Evolutionary conservation across 2,329 filamentous ascomycete species (phyloP).

Genomic region (Sordariomycetes sp.): DNA sequence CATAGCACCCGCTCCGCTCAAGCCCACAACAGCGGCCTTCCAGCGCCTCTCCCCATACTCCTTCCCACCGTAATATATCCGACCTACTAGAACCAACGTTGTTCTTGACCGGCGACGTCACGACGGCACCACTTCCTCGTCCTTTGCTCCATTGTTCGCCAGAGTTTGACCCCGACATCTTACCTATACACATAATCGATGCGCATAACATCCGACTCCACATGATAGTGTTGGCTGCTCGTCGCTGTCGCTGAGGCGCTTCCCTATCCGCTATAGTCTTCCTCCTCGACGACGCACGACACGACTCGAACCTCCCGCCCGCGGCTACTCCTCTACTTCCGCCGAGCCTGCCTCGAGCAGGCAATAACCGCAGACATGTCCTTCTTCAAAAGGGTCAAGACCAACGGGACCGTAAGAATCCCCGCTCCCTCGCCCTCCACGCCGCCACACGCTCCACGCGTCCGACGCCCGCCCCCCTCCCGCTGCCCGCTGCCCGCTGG

Average conservation of each 20-base stretch:
- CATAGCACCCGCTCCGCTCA: not conserved
- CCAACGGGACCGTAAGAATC: conserved; percentile 36
- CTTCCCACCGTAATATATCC: not conserved
- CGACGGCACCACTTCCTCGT: not conserved
- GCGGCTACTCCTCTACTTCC: not conserved
- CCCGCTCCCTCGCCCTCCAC: not conserved
- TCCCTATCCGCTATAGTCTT: not conserved
- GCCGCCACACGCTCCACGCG: not conserved
- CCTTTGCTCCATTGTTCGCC: not conserved
- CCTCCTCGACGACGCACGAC: not conserved
- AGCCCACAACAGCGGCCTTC: not conserved
- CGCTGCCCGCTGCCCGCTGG: not conserved
- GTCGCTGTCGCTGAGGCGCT: not conserved
- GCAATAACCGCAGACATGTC: conserved; percentile 27
- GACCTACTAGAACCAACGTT: not conserved
- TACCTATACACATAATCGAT: not conserved
- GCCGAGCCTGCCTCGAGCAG: conserved; percentile 4
- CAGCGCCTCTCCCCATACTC: not conserved
- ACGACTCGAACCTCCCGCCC: not conserved
- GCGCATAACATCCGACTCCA: not conserved
- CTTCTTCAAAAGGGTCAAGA: conserved; percentile 47
- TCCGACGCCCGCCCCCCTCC: not conserved
- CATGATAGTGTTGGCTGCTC: not conserved
- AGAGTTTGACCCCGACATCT: not conserved
- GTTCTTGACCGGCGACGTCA: not conserved